A percentile compares a stretch with the other conserved stretches of the same genome.
Evolutionary conservation across 352 stramenopile genomes (phyloP).

Genomic region (Aphanomyces cochlioides): DNA sequence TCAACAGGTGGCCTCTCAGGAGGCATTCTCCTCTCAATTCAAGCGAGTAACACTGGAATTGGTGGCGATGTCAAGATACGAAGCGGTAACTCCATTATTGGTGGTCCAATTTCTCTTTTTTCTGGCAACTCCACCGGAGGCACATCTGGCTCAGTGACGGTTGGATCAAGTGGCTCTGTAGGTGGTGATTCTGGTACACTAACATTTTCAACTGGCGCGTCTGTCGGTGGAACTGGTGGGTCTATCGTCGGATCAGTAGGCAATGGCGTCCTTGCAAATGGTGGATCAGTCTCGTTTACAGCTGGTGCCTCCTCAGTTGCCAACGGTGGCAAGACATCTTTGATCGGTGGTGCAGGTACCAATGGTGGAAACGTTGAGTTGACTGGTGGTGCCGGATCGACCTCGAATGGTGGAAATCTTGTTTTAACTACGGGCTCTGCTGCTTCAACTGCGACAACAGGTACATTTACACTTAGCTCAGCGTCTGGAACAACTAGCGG

Average conservation of each 20-base stretch:
- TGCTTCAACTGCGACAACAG: background rate
- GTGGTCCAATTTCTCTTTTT: constrained; percentile 5
- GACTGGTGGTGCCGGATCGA: constrained; percentile 50
- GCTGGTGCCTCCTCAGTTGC: background rate
- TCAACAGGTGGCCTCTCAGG: constrained; percentile 30
- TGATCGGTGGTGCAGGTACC: background rate
- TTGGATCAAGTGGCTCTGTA: background rate
- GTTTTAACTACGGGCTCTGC: background rate
- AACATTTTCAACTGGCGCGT: background rate
- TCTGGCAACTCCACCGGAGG: background rate
- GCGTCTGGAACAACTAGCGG: constrained; percentile 5
- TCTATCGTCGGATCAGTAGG: background rate
- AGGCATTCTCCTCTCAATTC: constrained; percentile 27
- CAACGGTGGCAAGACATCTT: constrained; percentile 5
- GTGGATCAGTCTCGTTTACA: constrained; percentile 3
- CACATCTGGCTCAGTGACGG: constrained; percentile 1
- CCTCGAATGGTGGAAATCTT: constrained; percentile 8
- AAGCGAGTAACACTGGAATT: constrained; percentile 27
- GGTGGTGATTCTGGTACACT: background rate
- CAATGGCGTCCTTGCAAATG: background rate
- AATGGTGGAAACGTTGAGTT: constrained; percentile 65
- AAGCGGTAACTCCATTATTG: constrained; percentile 18
- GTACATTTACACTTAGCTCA: background rate
- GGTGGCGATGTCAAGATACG: constrained; percentile 24
- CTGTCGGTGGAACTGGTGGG: background rate